Percentiles rank a stretch among this genome's conserved stretches.
Evolutionary conservation across 208 protist species (phyloP).

Genomic region (Herpetomonas tarakana): DNA sequence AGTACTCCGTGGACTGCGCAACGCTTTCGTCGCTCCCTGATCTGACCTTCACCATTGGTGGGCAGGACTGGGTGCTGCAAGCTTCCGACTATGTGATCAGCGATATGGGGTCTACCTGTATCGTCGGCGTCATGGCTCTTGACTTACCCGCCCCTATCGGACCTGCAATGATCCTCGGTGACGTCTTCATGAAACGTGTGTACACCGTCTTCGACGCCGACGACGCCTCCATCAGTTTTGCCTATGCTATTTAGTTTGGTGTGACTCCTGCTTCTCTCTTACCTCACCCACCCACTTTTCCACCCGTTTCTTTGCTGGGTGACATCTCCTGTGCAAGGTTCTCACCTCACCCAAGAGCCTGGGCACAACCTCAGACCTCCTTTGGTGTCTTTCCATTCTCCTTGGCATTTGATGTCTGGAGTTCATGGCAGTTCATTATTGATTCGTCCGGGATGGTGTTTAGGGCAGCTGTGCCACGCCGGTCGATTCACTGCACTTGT

Average conservation of each 20-base stretch:
- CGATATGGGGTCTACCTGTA: constrained; percentile 34
- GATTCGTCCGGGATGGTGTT: no score
- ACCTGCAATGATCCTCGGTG: constrained; percentile 45
- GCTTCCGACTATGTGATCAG: constrained; percentile 89
- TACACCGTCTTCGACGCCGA: constrained; percentile 63
- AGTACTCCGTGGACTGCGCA: constrained; percentile 48
- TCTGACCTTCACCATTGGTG: constrained; percentile 61
- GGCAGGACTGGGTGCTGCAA: constrained; percentile 57
- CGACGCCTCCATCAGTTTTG: constrained; percentile 45
- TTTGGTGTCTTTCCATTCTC: no score
- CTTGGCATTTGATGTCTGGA: no score
- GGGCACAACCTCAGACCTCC: no score
- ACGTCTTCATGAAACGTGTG: constrained; percentile 54
- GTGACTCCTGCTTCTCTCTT: no score
- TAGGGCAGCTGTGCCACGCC: no score
- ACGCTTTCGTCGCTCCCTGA: constrained; percentile 56
- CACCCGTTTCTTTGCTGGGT: no score
- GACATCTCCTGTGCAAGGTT: no score
- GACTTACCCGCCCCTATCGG: constrained; percentile 36
- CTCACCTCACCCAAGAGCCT: no score
- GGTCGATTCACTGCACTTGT: no score
- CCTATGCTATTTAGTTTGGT: constrained; percentile 31
- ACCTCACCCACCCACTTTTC: no score
- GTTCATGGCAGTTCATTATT: no score
- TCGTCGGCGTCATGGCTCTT: constrained; percentile 50